These are phyloP conservation scores for Coccinonectria pachysandricola DNA, from an alignment of 2,329 filamentous ascomycete species.

Conservation along the genomic window DNA sequence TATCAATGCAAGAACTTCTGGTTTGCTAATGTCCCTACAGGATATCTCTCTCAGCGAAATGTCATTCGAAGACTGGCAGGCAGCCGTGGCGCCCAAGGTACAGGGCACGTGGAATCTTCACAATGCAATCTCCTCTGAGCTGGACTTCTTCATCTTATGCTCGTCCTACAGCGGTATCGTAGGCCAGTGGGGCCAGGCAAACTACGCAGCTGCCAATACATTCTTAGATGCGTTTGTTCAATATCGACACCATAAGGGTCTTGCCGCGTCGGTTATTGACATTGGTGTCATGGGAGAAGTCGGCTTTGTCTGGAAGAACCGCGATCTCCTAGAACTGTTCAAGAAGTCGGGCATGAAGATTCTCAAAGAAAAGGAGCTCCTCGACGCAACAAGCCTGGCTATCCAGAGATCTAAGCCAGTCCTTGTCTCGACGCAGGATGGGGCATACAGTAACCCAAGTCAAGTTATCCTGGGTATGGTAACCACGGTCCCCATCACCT, in stretches of 20 bases:
- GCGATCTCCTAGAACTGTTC: slow-evolving; percentile 4
- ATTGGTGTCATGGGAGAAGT: slow-evolving; percentile 26
- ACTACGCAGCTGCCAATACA: slow-evolving; percentile 32
- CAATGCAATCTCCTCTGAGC: slow-evolving; percentile 6
- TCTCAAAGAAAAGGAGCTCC: slow-evolving; percentile 7
- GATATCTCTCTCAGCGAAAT: slow-evolving; percentile 21
- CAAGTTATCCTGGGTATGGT: neutral
- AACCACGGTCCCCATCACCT: neutral
- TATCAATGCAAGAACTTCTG: slow-evolving; percentile 1
- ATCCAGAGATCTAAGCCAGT: neutral
- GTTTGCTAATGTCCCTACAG: slow-evolving; percentile 4
- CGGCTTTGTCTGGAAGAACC: slow-evolving; percentile 23
- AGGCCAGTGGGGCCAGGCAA: slow-evolving; percentile 27
- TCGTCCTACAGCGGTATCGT: slow-evolving; percentile 25
- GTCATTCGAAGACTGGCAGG: slow-evolving; percentile 22
- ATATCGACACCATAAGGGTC: slow-evolving; percentile 23
- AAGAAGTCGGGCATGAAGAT: slow-evolving; percentile 3
- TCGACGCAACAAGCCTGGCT: slow-evolving; percentile 4
- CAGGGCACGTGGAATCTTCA: slow-evolving; percentile 27
- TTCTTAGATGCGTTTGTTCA: slow-evolving; percentile 31
- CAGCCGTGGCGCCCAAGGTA: slow-evolving; percentile 21
- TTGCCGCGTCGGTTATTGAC: slow-evolving; percentile 28
- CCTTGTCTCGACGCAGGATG: neutral
- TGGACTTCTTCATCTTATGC: slow-evolving; percentile 29
- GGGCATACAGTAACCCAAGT: neutral